A percentile compares a stretch with the other conserved stretches of the same genome.
Conservation (phyloP, 2,329 filamentous ascomycete genomes). For the Monascus ruber region DNA sequence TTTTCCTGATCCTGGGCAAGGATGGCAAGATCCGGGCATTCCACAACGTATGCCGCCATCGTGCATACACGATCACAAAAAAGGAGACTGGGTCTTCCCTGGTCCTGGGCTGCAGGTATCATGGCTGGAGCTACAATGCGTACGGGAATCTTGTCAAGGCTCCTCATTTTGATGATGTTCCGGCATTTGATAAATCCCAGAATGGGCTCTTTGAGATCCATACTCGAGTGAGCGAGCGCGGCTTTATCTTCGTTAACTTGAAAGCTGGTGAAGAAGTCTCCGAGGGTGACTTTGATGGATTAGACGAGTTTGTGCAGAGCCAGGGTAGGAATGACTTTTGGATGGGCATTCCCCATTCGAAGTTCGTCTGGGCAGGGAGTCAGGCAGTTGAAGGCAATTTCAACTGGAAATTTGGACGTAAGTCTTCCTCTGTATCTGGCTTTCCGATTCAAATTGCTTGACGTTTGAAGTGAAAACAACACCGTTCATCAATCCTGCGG, state of each 20-base stretch:
- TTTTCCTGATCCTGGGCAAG: conserved; percentile 43
- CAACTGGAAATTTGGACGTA: conserved; percentile 24
- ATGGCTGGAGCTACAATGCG: conserved; percentile 52
- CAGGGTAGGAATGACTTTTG: not conserved
- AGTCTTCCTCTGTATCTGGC: conserved; percentile 1
- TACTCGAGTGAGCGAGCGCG: conserved; percentile 9
- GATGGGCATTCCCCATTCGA: conserved; percentile 4
- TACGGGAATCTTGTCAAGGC: conserved; percentile 49
- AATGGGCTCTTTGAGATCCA: conserved; percentile 42
- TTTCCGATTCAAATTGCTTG: not conserved
- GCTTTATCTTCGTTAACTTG: conserved; percentile 19
- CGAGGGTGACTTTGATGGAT: not conserved
- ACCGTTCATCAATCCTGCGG: not conserved
- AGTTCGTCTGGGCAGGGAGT: conserved; percentile 8
- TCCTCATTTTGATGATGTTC: conserved; percentile 45
- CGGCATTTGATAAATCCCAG: conserved; percentile 45
- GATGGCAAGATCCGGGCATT: conserved; percentile 45
- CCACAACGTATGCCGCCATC: conserved; percentile 52
- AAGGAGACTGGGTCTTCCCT: conserved; percentile 39
- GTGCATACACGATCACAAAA: conserved; percentile 48
- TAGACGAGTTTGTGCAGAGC: not conserved
- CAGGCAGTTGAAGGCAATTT: conserved; percentile 16
- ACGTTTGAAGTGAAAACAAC: not conserved
- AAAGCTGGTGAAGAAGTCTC: conserved; percentile 4
- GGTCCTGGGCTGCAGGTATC: conserved; percentile 50